Evolutionary conservation across 2,329 filamentous ascomycete species (phyloP).

Genomic region (Cyclaneusma minus): DNA sequence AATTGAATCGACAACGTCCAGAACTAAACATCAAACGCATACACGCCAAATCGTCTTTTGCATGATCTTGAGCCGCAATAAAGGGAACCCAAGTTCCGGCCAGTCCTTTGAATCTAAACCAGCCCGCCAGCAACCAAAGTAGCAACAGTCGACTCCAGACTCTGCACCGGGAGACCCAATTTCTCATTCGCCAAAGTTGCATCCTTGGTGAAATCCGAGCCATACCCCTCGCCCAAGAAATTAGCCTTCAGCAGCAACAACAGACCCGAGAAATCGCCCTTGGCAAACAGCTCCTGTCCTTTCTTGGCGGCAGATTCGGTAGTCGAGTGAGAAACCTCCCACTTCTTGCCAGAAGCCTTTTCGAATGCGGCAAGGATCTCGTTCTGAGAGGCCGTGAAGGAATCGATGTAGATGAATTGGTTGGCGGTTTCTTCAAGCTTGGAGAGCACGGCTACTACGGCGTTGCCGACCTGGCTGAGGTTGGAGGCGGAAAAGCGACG

Average conservation of each 20-base stretch:
- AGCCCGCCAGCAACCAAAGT: constrained; percentile 1
- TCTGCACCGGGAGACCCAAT: constrained; percentile 6
- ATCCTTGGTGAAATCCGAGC: constrained; percentile 5
- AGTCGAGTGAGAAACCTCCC: constrained; percentile 13
- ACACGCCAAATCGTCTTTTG: too few relatives aligned
- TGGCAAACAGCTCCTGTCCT: constrained; percentile 7
- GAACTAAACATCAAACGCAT: too few relatives aligned
- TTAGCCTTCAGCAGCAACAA: constrained; percentile 5
- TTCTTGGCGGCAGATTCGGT: constrained; percentile 6
- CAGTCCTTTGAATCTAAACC: constrained; percentile 1
- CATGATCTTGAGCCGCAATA: too few relatives aligned
- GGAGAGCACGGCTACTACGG: constrained; percentile 20
- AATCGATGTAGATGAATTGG: constrained; percentile 18
- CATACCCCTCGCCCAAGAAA: constrained; percentile 6
- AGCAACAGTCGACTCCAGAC: constrained; percentile 3
- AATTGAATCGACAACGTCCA: too few relatives aligned
- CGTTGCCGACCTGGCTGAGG: constrained; percentile 18
- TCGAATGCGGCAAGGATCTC: constrained; percentile 21
- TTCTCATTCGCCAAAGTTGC: constrained; percentile 5
- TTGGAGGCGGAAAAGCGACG: constrained; percentile 16
- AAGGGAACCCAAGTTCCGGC: too few relatives aligned
- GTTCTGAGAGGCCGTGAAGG: constrained; percentile 19
- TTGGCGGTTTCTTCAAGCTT: constrained; percentile 21
- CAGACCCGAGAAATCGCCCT: constrained; percentile 9
- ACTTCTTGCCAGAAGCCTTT: constrained; percentile 18